These are phyloP conservation scores for Parmelia sp. DNA, from an alignment of 495 filamentous ascomycete genomes.

Conservation along the genomic window DNA sequence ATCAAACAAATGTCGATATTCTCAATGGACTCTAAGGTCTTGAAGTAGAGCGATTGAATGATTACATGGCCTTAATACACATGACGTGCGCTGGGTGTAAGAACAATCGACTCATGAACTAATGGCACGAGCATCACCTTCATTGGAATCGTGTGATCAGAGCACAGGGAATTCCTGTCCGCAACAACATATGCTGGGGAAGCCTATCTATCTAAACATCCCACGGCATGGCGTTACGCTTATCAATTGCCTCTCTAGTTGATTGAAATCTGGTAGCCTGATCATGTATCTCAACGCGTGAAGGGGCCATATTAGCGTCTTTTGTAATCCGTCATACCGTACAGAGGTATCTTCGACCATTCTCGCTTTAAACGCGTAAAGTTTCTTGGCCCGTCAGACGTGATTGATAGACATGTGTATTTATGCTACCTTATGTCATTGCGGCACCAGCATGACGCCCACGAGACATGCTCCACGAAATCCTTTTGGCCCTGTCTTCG, in stretches of 20 bases:
- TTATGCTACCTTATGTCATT: not conserved
- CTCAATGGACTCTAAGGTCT: not conserved
- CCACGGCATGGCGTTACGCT: not conserved
- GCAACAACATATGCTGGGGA: not conserved
- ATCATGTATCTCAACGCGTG: not conserved
- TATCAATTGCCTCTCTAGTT: no score
- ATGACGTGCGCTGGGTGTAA: not conserved
- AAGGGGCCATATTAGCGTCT: no score
- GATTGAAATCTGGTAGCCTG: no score
- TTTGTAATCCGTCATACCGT: no score
- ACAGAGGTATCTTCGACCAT: no score
- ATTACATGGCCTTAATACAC: not conserved
- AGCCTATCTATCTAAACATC: not conserved
- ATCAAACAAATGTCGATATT: not conserved
- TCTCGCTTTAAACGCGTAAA: not conserved
- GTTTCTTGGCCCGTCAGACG: not conserved
- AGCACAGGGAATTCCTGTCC: not conserved
- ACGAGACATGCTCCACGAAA: constrained; percentile 81
- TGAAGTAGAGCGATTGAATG: not conserved
- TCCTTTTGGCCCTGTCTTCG: constrained; percentile 80
- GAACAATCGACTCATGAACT: not conserved
- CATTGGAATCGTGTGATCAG: not conserved
- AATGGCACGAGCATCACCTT: not conserved
- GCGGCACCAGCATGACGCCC: not conserved
- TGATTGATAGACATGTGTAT: not conserved